Evolutionary conservation across 208 protist species (phyloP), one percentile per base, ranked within the genome.

Genomic region (Leishmania mexicana): DNA sequence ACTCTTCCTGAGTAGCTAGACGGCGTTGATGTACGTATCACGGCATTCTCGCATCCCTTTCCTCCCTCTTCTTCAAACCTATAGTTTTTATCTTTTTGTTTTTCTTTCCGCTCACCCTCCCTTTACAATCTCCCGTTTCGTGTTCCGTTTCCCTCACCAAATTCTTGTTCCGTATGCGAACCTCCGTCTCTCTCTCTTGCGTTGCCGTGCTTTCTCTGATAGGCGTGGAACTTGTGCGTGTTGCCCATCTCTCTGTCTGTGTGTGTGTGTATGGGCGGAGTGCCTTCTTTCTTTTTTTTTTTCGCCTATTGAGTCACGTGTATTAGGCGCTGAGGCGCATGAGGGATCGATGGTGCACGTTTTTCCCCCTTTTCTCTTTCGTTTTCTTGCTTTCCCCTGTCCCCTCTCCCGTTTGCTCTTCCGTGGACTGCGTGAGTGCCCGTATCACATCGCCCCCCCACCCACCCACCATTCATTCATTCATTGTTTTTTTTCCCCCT

Each of bases 91-190:
- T 76, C 53, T 24, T 54, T 21, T 68, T 17, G 67, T 72, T 45
- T 68, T 77, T 77, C 7, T 24, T 38, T 35, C 17, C 5, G 3
- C 54, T 4, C 51, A 35, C 31, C 35, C 38, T 58, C 31, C 31
- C n/a, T 21, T 58, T 24, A 6, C 31, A n/a, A 21, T 77, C 35
- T 68, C 15, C n/a, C 62, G 31, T 24, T 57, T 38, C 10, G 4
- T 40, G 58, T 77, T 62, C 15, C 47, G 31, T 77, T 77, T 31
- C 68, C 68, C 45, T 49, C 45, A 53, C 42, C 24, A 74, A 28
- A 74, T n/a, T 35, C 68, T n/a, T 35, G 35, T 17, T 19, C 6
- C 21, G 17, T n/a, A 10, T 47, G 3, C 7, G 49, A 28, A n/a
- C 42, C 42, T 57, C 47, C 28, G 2, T 31, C 8, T 53, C n/a